Percentiles rank a stretch among this genome's conserved stretches.
Conservation (phyloP, 345 rosid species). For the Nephelium lappaceum region DNA sequence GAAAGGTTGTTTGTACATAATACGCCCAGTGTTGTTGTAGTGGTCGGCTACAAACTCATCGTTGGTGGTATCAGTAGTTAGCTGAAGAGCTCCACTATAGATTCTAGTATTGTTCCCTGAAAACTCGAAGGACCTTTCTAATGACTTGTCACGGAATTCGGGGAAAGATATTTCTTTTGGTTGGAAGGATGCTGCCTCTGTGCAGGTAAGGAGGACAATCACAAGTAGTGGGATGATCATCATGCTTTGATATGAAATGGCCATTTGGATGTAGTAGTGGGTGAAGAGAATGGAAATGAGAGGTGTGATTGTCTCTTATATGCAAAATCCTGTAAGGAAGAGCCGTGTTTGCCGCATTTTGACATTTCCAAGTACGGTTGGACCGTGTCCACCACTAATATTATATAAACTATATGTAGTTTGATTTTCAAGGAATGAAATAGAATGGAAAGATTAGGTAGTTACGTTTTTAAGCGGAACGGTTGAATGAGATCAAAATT, state of each 20-base stretch:
- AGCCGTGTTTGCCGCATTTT: not conserved
- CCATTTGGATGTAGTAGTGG: too few relatives aligned
- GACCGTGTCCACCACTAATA: not conserved
- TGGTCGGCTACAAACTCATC: not conserved
- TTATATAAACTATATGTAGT: not conserved
- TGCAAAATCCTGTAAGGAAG: not conserved
- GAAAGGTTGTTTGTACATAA: slow-evolving; percentile 32
- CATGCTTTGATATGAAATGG: not conserved
- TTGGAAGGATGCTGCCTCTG: slow-evolving; percentile 1
- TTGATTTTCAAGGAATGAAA: not conserved
- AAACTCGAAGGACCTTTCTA: not conserved
- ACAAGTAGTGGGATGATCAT: not conserved
- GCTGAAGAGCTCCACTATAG: slow-evolving; percentile 26
- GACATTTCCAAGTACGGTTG: not conserved
- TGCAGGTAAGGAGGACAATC: not conserved
- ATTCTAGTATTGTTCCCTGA: slow-evolving; percentile 12
- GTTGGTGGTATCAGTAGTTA: slow-evolving; percentile 35
- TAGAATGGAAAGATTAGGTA: not conserved
- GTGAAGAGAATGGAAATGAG: not conserved
- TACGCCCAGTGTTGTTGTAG: slow-evolving; percentile 37
- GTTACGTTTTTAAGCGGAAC: not conserved
- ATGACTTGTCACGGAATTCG: not conserved
- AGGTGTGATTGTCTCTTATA: not conserved
- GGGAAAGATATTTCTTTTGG: not conserved
- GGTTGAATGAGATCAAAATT: not conserved